phyloP scores from a whole-genome alignment of 2,329 filamentous ascomycete species.

The Fusarium longipes region DNA sequence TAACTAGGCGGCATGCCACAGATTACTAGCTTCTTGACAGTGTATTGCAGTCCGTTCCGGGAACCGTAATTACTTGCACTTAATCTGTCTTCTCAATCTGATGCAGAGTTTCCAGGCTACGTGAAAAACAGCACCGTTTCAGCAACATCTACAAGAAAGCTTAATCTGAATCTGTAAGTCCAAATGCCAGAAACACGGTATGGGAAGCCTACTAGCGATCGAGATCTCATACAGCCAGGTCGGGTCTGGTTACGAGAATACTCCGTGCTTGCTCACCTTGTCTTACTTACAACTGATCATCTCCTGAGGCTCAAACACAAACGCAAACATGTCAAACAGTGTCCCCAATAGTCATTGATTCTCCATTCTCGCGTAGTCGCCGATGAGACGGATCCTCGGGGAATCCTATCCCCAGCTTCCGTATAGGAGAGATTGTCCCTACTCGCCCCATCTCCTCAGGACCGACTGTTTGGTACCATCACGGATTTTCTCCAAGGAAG shows the following conservation, averaged over 20 bases:
- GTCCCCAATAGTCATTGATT: background rate
- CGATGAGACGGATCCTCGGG: constrained; percentile 7
- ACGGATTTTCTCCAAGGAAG: constrained; percentile 12
- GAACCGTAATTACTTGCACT: too few relatives aligned
- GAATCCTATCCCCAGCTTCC: constrained; percentile 10
- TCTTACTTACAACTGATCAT: background rate
- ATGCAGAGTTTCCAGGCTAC: background rate
- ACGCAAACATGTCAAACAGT: background rate
- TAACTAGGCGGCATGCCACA: too few relatives aligned
- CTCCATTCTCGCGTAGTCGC: constrained; percentile 6
- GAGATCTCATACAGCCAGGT: background rate
- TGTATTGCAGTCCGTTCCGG: too few relatives aligned
- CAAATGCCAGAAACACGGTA: background rate
- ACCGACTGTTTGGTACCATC: constrained; percentile 24
- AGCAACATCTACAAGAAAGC: background rate
- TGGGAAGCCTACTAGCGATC: background rate
- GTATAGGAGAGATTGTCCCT: constrained; percentile 22
- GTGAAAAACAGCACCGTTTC: background rate
- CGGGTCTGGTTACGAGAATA: background rate
- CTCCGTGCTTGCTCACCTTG: background rate
- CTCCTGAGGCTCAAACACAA: constrained; percentile 21
- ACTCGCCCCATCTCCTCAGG: background rate
- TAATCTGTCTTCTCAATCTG: background rate
- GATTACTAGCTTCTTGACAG: too few relatives aligned
- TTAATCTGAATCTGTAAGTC: background rate